Conservation (phyloP, 2,329 filamentous ascomycete species). For the Trichoderma sp. region DNA sequence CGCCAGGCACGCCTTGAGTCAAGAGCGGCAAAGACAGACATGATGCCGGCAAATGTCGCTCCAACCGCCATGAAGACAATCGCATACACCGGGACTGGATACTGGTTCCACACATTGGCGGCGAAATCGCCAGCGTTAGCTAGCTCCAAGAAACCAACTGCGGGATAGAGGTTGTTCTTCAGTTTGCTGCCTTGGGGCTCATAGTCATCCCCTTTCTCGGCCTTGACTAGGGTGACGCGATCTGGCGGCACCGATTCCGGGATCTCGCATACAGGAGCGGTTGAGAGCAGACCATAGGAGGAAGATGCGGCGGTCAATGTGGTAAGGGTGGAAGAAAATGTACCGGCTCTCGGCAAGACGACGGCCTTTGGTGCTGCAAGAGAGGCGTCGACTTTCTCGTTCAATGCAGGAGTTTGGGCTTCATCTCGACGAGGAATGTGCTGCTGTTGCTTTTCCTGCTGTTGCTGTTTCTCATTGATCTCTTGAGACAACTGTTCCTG, state of each 20-base stretch:
- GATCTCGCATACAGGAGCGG: neutral
- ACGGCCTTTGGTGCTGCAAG: neutral
- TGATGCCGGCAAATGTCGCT: constrained; percentile 44
- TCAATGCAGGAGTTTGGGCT: neutral
- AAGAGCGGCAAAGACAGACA: constrained; percentile 45
- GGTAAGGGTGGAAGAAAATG: constrained; percentile 3
- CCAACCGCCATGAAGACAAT: constrained; percentile 53
- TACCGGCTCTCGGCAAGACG: constrained; percentile 8
- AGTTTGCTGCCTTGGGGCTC: neutral
- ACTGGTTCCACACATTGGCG: constrained; percentile 56
- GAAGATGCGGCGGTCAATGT: neutral
- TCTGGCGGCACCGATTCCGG: neutral
- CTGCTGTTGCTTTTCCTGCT: neutral
- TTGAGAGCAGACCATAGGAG: neutral
- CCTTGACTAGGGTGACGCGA: constrained; percentile 10
- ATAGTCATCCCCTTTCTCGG: neutral
- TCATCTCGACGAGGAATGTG: neutral
- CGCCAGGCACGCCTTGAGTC: constrained; percentile 44
- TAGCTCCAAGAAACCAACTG: constrained; percentile 52
- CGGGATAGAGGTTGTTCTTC: constrained; percentile 28
- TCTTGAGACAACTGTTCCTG: neutral
- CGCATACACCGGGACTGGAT: constrained; percentile 49
- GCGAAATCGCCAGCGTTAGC: constrained; percentile 57
- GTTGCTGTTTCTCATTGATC: neutral
- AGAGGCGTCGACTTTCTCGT: neutral